Base-by-base conservation (phyloP, 306 rosid species). In the Alnus glutinosa region DNA sequence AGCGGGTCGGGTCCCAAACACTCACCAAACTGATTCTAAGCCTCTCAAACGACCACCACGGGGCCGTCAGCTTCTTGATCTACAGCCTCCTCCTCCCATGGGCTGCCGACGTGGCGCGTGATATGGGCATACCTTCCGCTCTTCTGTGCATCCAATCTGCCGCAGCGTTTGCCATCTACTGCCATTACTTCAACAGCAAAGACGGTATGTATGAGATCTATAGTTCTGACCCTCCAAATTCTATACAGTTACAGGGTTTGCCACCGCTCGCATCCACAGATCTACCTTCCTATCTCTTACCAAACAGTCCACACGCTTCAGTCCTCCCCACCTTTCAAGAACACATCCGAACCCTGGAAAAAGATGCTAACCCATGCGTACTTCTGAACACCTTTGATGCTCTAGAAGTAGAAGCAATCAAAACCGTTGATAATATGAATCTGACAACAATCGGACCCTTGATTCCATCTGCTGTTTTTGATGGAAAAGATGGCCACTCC, bases 101-200 rank as follows among this genome's bases (percentile, higher is more conserved):
- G 77, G 69, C 69, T 39, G 39, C 77, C n/a, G 51, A 39, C n/a
- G 68, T 74, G 54, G 77, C 77, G 4, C 77, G 69, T 44, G 68
- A 57, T 1, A 10, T 74, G n/a, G 34, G 69, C 28, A 55, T 74
- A 3, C 77, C 77, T 7, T 74, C 77, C 57, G 55, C 69, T 6
- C 19, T 55, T 39, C 37, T 74, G 9, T 11, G 69, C 50, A 74
- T 74, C 37, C 69, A 55, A 0, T 57, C 77, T 18, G 30, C 77
- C 3, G 49, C 77, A 16, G 19, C 54, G 9, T 19, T 74, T 4
- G 77, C 69, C 67, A 74, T 74, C 10, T 55, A 36, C 54, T 30
- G 42, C 9, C 64, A 55, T 10, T 73, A 37, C 51, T 73, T 73
- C 77, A 55, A 36, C 4, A 10, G 46, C 15, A 30, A 36, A 55